A percentile compares a stretch with the other conserved stretches of the same genome.
phyloP scores from a whole-genome alignment of 2,329 filamentous ascomycete species.

The Neonectria faginata region DNA sequence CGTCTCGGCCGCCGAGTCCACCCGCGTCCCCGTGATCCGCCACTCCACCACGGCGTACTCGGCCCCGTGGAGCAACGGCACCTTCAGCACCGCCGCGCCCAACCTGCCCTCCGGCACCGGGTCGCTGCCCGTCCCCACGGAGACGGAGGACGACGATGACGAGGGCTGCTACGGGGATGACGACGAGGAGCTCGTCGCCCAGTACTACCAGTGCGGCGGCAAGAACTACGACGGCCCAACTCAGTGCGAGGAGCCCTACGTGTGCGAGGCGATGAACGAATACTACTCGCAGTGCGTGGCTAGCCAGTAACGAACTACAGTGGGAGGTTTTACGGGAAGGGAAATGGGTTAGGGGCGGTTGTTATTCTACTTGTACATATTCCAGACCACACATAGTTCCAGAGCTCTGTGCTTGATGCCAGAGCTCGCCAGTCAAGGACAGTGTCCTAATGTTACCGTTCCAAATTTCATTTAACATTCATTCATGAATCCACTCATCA shows the following conservation, averaged over 20 bases:
- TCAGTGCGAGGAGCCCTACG: constrained; percentile 37
- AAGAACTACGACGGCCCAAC: constrained; percentile 36
- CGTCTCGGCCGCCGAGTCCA: constrained; percentile 8
- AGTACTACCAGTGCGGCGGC: constrained; percentile 41
- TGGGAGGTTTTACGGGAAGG: background rate
- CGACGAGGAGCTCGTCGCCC: constrained; percentile 22
- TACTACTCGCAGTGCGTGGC: constrained; percentile 41
- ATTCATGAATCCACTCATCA: background rate
- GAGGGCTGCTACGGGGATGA: constrained; percentile 6
- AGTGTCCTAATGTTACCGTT: constrained; percentile 23
- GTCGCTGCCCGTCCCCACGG: constrained; percentile 20
- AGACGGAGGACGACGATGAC: constrained; percentile 24
- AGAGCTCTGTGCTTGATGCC: constrained; percentile 34
- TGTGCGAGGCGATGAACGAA: constrained; percentile 35
- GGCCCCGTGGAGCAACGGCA: constrained; percentile 38
- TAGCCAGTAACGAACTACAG: constrained; percentile 1
- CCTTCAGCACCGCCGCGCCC: constrained; percentile 20
- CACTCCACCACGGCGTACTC: constrained; percentile 35
- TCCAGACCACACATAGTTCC: constrained; percentile 27
- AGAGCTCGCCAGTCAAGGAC: constrained; percentile 22
- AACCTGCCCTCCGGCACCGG: constrained; percentile 30
- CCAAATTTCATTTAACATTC: background rate
- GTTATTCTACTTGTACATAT: constrained; percentile 32
- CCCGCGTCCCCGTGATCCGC: constrained; percentile 38
- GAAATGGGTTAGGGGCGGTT: constrained; percentile 3